Evolutionary conservation across 192 early-diverging fungal species (phyloP).

Genomic region (Diversispora epigaea): DNA sequence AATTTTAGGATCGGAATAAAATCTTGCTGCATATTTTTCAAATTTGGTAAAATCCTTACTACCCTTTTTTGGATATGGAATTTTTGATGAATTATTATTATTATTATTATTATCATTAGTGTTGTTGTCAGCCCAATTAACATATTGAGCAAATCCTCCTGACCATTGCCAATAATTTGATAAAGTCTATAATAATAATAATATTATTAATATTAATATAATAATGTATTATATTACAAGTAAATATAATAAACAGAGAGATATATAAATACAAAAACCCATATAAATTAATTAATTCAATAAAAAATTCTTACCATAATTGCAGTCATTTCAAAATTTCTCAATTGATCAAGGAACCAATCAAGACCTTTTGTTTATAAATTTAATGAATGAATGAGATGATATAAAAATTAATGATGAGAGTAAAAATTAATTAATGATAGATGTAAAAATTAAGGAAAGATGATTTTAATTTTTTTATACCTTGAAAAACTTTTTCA

Average conservation of each 20-base stretch:
- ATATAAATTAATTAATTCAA: too few species aligned
- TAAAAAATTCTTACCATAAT: slow-evolving; percentile 34
- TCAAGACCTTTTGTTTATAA: slow-evolving; percentile 45
- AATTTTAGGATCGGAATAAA: slow-evolving; percentile 47
- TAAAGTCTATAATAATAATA: slow-evolving; percentile 41
- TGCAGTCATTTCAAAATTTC: slow-evolving; percentile 55
- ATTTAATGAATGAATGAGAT: too few species aligned
- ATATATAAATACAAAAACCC: too few species aligned
- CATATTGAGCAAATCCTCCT: slow-evolving; percentile 63
- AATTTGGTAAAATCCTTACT: slow-evolving; percentile 40
- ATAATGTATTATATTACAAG: neutral
- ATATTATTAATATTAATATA: slow-evolving; percentile 9
- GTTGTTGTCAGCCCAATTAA: slow-evolving; percentile 53
- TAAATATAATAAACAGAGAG: too few species aligned
- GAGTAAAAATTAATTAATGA: too few species aligned
- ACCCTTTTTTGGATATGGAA: slow-evolving; percentile 61
- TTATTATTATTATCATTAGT: too few species aligned
- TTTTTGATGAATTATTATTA: slow-evolving; percentile 29
- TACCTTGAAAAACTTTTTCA: slow-evolving; percentile 54
- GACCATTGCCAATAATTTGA: slow-evolving; percentile 75
- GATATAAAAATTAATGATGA: neutral
- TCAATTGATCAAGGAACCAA: slow-evolving; percentile 59
- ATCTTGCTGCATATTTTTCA: slow-evolving; percentile 48
- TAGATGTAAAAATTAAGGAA: neutral
- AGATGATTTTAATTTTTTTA: neutral